Evolutionary conservation across 192 early-diverging fungal species (phyloP).

Genomic region (Rhizophagus clarus): DNA sequence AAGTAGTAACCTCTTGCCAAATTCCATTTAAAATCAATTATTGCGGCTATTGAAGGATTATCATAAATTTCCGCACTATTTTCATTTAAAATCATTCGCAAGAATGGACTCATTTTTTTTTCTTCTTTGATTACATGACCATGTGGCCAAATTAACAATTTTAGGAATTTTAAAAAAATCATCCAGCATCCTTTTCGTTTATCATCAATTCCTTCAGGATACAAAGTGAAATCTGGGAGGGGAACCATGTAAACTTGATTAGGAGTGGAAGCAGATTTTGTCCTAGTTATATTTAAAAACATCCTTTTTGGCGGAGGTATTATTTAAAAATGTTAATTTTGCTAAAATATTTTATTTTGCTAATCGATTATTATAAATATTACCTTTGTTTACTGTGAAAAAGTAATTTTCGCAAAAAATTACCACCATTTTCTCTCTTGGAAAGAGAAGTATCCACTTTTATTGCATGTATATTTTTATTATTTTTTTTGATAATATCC

Average conservation of each 20-base stretch:
- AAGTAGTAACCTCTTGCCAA: neutral
- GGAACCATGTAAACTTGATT: neutral
- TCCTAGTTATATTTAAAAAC: too few species aligned
- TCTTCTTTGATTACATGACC: neutral
- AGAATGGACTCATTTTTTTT: neutral
- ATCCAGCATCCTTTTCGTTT: neutral
- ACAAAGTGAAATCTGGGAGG: conserved; percentile 11
- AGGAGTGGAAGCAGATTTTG: too few species aligned
- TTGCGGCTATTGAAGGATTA: conserved; percentile 9
- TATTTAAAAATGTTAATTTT: too few species aligned
- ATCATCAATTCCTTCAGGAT: conserved; percentile 3
- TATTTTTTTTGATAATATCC: too few species aligned
- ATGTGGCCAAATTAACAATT: conserved; percentile 6
- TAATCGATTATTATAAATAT: too few species aligned
- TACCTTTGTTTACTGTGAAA: too few species aligned
- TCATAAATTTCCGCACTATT: neutral
- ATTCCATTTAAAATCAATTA: conserved; percentile 19
- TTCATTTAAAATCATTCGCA: neutral
- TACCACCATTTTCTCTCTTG: too few species aligned
- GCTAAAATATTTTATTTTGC: too few species aligned
- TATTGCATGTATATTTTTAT: too few species aligned
- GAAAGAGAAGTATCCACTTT: too few species aligned
- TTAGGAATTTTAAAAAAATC: neutral
- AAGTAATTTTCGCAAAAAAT: too few species aligned
- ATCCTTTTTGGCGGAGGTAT: too few species aligned